These are phyloP conservation scores for Ramularia collo-cygni DNA, from an alignment of 2,329 filamentous ascomycete species.

Conservation along the genomic window DNA sequence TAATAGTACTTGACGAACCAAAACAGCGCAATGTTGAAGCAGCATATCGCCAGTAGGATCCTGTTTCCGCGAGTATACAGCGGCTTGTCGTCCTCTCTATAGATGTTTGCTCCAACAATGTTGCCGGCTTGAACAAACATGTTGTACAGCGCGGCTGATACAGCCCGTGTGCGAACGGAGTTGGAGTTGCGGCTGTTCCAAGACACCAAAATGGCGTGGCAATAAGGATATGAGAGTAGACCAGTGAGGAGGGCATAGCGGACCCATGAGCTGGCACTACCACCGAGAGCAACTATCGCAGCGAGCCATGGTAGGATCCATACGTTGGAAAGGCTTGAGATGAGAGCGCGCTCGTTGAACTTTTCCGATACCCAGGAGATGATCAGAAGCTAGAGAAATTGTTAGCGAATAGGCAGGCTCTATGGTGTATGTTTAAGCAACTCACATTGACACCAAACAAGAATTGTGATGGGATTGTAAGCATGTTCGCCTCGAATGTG, in stretches of 20 bases:
- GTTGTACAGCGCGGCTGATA: constrained; percentile 39
- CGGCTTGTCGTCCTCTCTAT: constrained; percentile 42
- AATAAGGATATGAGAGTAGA: constrained; percentile 38
- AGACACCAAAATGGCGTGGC: constrained; percentile 39
- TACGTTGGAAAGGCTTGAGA: constrained; percentile 35
- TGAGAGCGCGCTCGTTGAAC: constrained; percentile 46
- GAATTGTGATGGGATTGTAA: constrained; percentile 47
- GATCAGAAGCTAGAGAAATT: constrained; percentile 39
- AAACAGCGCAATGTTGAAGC: constrained; percentile 28
- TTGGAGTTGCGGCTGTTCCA: constrained; percentile 38
- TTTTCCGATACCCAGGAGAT: constrained; percentile 46
- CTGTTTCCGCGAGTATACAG: constrained; percentile 39
- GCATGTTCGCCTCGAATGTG: constrained; percentile 57
- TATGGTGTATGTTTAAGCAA: constrained; percentile 27
- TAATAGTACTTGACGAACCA: constrained; percentile 30
- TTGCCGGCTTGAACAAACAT: constrained; percentile 37
- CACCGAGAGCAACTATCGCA: constrained; percentile 34
- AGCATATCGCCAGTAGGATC: constrained; percentile 25
- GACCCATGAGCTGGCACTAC: constrained; percentile 30
- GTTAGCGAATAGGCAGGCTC: not conserved
- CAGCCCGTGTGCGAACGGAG: constrained; percentile 38
- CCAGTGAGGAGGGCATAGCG: constrained; percentile 34
- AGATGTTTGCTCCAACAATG: constrained; percentile 44
- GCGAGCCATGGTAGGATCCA: constrained; percentile 57
- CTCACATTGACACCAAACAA: constrained; percentile 19